These are phyloP conservation scores for Leccinum griseonigrum DNA, from an alignment of 1,284 basidiomycete genomes.

Conservation along the genomic window DNA sequence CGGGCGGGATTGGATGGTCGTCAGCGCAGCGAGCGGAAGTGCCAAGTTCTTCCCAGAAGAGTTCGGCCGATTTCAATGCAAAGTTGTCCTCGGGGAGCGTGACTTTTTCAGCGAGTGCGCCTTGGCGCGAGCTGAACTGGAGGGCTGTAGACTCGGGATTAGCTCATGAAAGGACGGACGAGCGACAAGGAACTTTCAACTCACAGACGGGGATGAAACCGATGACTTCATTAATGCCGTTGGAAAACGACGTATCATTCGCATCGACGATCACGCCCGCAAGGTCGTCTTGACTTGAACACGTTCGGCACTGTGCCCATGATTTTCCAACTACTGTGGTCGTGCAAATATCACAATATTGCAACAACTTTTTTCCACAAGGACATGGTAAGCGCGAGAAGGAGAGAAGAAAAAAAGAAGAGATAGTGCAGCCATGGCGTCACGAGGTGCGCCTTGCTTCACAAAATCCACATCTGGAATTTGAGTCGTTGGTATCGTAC, in stretches of 20 bases:
- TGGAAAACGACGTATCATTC: conserved; percentile 48
- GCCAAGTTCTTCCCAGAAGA: conserved; percentile 54
- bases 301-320: conserved; percentile 35
- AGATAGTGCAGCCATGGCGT: conserved; percentile 39
- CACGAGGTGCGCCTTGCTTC: conserved; percentile 40
- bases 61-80: conserved; percentile 42
- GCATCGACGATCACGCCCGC: conserved; percentile 57
- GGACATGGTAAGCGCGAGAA: neutral
- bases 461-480: conserved; percentile 11
- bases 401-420: neutral
- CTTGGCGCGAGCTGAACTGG: conserved; percentile 38
- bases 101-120: conserved; percentile 54
- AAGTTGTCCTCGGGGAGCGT: conserved; percentile 42
- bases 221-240: conserved; percentile 56
- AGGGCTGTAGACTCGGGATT: neutral
- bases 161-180: neutral
- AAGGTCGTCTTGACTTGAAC: conserved; percentile 42
- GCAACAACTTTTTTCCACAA: no score
- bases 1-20: conserved; percentile 47
- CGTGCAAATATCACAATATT: neutral
- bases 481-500: neutral
- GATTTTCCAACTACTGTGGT: conserved; percentile 54
- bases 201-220: conserved; percentile 46
- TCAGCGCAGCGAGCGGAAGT: conserved; percentile 51
- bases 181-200: conserved; percentile 8